These are phyloP conservation scores for Lycium barbarum DNA, from an alignment of 257 asterid species.

Conservation along the genomic window DNA sequence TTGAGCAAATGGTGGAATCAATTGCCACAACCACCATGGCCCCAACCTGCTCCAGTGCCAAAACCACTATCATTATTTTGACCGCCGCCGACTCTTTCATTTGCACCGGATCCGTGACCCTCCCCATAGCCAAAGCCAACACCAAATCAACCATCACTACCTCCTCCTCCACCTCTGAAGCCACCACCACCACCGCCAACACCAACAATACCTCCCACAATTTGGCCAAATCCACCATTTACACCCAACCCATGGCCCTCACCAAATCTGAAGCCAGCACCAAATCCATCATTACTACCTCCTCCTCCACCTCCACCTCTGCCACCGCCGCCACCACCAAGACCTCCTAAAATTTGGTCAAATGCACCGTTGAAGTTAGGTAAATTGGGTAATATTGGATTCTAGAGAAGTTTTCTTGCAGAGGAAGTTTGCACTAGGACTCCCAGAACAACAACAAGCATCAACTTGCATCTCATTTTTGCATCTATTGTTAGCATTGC, in stretches of 20 bases:
- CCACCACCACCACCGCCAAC: too few species aligned
- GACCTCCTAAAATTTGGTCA: neutral
- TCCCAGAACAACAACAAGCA: neutral
- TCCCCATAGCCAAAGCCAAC: too few species aligned
- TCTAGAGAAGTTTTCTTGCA: neutral
- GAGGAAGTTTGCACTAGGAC: neutral
- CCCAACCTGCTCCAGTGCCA: too few species aligned
- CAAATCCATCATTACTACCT: neutral
- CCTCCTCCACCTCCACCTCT: fast-evolving
- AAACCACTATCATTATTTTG: too few species aligned
- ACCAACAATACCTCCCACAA: too few species aligned
- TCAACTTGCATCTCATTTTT: neutral
- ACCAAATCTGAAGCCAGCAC: neutral
- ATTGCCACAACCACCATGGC: too few species aligned
- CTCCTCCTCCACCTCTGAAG: too few species aligned
- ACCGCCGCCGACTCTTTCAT: too few species aligned
- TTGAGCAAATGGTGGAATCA: too few species aligned
- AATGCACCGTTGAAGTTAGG: neutral
- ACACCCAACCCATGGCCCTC: neutral
- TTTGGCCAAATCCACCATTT: too few species aligned
- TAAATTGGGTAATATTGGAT: neutral
- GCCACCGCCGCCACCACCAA: neutral
- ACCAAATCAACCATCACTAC: too few species aligned
- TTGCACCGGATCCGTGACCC: too few species aligned
- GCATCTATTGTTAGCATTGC: neutral